Evolutionary conservation across 768 basidiomycete species (phyloP), one percentile per base, ranked within the genome.

Genomic region (Multifurca ochricompacta): DNA sequence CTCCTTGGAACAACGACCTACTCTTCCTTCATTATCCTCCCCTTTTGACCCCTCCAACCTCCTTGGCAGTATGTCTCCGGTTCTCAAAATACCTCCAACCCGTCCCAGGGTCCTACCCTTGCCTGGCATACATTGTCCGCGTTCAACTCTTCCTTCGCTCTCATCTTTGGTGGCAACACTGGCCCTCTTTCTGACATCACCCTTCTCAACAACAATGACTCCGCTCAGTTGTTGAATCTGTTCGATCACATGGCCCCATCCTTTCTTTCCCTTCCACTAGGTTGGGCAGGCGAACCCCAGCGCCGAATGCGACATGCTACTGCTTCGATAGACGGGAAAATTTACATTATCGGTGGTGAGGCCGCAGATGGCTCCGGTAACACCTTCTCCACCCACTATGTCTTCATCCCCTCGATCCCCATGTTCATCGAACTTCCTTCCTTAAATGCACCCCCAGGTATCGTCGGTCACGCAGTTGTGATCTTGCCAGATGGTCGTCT

Each of bases 121-220:
- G 80, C 86, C 10, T 93, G 88, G 86, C 87, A 91, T 65, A 81
- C 86, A 1, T 70, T 93, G 39, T 84, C 87, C 14, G 79, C 83
- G 4, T 77, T 79, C 69, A 77, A 79, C 51, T 68, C 73, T 14
- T 70, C 78, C 7, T 58, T 74, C 21, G 58, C 81, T 2, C 72
- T 93, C 3, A 67, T 83, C 13, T 90, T 92, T 54, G 92, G 92
- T 19, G 92, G 92, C 16, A 74, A 82, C 60, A 79, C 83, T 13
- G 87, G 77, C 2, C 73, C 82, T 5, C 77, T 79, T 61, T 80
- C 82, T 7, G 60, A 68, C 21, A 73, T 74, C 37, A 73, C 78
- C 1, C 70, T 82, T 18, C 72, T 77, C 19, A 74, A 74, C 23
- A 65, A 66, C 4, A 65, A 78, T 6, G 84, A 93, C 69, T 91